Conservation (phyloP, 2,329 filamentous ascomycete genomes). For the Pseudogymnoascus sp. region DNA sequence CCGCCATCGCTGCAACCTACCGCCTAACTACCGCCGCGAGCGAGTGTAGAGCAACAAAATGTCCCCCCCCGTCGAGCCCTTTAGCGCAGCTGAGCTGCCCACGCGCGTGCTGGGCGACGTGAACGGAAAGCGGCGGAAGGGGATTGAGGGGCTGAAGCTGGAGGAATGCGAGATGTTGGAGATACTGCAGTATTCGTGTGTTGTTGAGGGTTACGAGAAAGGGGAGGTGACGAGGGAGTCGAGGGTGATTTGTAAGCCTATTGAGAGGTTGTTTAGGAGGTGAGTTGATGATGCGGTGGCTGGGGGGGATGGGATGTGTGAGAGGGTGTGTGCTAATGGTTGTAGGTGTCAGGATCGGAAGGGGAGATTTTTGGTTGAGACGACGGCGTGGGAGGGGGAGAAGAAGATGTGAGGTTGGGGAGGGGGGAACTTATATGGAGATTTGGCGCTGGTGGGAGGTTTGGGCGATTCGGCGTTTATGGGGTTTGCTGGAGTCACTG, state of each 20-base stretch:
- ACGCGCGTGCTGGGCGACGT: slow-evolving; percentile 33
- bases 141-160: slow-evolving; percentile 45
- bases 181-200: slow-evolving; percentile 54
- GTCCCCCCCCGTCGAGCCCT: slow-evolving; percentile 49
- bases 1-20: slow-evolving; percentile 10
- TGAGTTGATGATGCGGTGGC: slow-evolving; percentile 31
- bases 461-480: background rate
- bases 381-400: slow-evolving; percentile 49
- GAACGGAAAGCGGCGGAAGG: slow-evolving; percentile 31
- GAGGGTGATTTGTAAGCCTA: slow-evolving; percentile 46
- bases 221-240: slow-evolving; percentile 30
- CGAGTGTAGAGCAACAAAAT: slow-evolving; percentile 29
- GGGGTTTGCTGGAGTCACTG: background rate
- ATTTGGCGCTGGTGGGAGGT: background rate
- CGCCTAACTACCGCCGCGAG: background rate
- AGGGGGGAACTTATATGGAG: background rate
- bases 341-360: slow-evolving; percentile 49
- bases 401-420: background rate
- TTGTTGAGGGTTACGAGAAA: slow-evolving; percentile 39
- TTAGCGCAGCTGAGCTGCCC: slow-evolving; percentile 43
- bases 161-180: slow-evolving; percentile 46
- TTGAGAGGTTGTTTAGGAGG: slow-evolving; percentile 52
- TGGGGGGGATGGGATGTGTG: slow-evolving; percentile 1
- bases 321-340: slow-evolving; percentile 6
- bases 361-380: slow-evolving; percentile 52